Base-by-base conservation (phyloP, 192 early-diverging fungal genomes). In the Podila minutissima region DNA sequence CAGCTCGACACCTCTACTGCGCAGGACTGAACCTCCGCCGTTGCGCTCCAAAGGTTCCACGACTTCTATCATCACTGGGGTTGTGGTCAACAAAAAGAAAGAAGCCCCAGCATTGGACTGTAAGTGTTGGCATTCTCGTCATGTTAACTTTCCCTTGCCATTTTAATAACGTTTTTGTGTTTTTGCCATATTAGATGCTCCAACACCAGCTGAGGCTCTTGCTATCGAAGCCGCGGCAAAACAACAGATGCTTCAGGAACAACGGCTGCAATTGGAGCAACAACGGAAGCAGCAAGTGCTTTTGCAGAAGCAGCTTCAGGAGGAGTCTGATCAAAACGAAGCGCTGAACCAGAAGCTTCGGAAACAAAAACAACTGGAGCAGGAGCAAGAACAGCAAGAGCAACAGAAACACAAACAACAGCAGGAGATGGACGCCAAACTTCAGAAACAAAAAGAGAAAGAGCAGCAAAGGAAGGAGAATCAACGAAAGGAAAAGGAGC, bases 151-250 rank as follows among this genome's bases (percentile, higher is more conserved):
- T 41, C 11, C 19, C 19, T 13, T 7, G 33, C 60, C 5, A n/a
- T 4, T 46, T 11, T 37, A 64, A 22, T 24, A 38, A 46, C 9
- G 35, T 19, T 41, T 20, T 63, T 63, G 2, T 33, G n/a, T 11
- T 10, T 48, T 29, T 9, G 3, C 28, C 38, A 19, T 17, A n/a
- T 11, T 64, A 72, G 70, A 81, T 63, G 55, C 63, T 5, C 77
- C 77, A 48, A 81, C 77, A 2, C 77, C 77, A 31, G 77, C 77
- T 6, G 77, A 81, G 24, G 77, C 77, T 15, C 57, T 81, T 26
- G 77, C 77, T 15, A 64, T 81, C 8, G 77, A 81, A 24, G 77
- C 77, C 3, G 77, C 77, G 13, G 77, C 71, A 19, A 81, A 81
- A 35, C 55, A 81, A n/a, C 69, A 72, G 55, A 51, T 81, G 70